These are phyloP conservation scores for Schizopora paradoxa DNA, from an alignment of 1,284 basidiomycete genomes.

Conservation along the genomic window DNA sequence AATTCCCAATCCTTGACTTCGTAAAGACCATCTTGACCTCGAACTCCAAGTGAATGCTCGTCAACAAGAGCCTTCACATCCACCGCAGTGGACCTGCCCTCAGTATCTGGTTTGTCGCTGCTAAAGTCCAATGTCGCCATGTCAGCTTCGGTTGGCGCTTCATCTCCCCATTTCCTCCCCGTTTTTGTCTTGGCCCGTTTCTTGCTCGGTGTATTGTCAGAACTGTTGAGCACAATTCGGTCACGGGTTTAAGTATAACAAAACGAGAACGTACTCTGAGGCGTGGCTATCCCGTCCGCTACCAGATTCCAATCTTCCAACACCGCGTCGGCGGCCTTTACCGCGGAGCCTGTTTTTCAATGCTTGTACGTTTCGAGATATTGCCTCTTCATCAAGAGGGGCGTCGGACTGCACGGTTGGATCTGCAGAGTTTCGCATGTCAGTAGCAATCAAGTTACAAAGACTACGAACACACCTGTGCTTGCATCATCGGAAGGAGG, in stretches of 20 bases:
- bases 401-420: slow-evolving; percentile 53
- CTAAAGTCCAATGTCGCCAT: slow-evolving; percentile 90
- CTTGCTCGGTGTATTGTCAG: slow-evolving; percentile 50
- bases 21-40: slow-evolving; percentile 82
- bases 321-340: slow-evolving; percentile 53
- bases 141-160: slow-evolving; percentile 71
- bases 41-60: slow-evolving; percentile 71
- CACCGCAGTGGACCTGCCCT: slow-evolving; percentile 35
- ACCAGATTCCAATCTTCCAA: slow-evolving; percentile 44
- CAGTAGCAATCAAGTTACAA: neutral
- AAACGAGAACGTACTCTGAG: slow-evolving; percentile 52
- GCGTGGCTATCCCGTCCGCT: slow-evolving; percentile 58
- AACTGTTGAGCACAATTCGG: slow-evolving; percentile 38
- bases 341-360: slow-evolving; percentile 79
- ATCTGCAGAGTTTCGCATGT: slow-evolving; percentile 25
- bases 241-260: slow-evolving; percentile 5
- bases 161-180: slow-evolving; percentile 90
- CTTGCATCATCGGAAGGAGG: slow-evolving; percentile 58
- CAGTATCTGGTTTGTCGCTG: slow-evolving; percentile 40
- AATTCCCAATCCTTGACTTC: slow-evolving; percentile 94
- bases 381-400: slow-evolving; percentile 79
- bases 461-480: slow-evolving; percentile 37
- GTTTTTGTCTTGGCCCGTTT: slow-evolving; percentile 65
- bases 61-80: slow-evolving; percentile 69
- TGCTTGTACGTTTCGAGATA: slow-evolving; percentile 88